A percentile compares a stretch with the other conserved stretches of the same genome.
These are phyloP conservation scores for Triglochin maritima DNA, from an alignment of 106 monocot genomes.

Conservation along the genomic window DNA sequence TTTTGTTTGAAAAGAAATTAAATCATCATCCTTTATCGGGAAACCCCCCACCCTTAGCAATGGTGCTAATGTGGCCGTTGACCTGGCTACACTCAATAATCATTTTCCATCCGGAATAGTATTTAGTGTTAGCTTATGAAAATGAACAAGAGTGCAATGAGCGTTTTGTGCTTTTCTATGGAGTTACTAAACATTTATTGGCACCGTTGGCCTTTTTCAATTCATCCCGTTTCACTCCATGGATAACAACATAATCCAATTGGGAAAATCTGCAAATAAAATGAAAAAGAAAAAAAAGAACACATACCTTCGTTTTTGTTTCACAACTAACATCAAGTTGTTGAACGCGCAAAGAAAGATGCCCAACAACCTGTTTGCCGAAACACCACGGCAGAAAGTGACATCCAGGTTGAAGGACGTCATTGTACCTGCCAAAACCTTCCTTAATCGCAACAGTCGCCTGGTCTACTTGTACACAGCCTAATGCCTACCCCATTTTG, in stretches of 20 bases:
- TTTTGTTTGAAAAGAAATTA: too few relatives aligned
- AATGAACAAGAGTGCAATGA: too few relatives aligned
- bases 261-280: constrained; percentile 2
- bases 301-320: constrained; percentile 69
- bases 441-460: constrained; percentile 72
- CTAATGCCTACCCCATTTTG: constrained; percentile 45
- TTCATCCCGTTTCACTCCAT: too few relatives aligned
- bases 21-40: too few relatives aligned
- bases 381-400: constrained; percentile 69
- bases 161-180: too few relatives aligned
- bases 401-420: constrained; percentile 65
- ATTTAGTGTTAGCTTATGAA: too few relatives aligned
- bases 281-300: neutral
- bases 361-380: constrained; percentile 51
- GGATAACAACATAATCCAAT: neutral
- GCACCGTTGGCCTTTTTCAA: too few relatives aligned
- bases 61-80: too few relatives aligned
- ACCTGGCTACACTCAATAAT: too few relatives aligned
- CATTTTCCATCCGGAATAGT: too few relatives aligned
- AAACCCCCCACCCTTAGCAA: too few relatives aligned
- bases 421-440: constrained; percentile 54
- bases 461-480: constrained; percentile 73
- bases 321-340: constrained; percentile 88
- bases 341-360: constrained; percentile 64
- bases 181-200: too few relatives aligned